phyloP scores from a whole-genome alignment of 768 basidiomycete genomes.

The Rubroboletus satanas region DNA sequence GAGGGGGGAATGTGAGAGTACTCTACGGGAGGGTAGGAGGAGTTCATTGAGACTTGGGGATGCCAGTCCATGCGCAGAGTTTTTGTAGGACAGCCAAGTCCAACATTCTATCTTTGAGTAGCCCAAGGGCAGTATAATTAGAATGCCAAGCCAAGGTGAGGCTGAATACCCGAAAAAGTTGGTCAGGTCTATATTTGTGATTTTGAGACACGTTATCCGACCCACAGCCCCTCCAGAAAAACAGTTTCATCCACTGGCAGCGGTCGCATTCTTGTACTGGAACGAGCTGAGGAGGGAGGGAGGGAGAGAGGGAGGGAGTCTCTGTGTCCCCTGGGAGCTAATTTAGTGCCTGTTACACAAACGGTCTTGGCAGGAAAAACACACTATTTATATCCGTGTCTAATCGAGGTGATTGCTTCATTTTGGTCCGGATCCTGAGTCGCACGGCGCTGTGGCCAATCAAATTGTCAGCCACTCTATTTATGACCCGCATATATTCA shows the following conservation, averaged over 20 bases:
- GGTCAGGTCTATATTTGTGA: conserved; percentile 20
- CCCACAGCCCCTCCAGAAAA: not conserved
- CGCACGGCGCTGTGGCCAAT: conserved; percentile 22
- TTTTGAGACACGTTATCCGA: conserved; percentile 4
- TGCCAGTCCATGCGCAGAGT: conserved; percentile 23
- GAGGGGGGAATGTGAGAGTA: conserved; percentile 13
- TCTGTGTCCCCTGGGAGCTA: conserved; percentile 16
- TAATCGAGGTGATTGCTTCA: conserved; percentile 15
- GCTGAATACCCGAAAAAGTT: conserved; percentile 31
- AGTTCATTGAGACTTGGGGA: conserved; percentile 27
- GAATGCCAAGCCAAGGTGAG: conserved; percentile 43
- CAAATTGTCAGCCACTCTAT: conserved; percentile 17
- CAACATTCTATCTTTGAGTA: conserved; percentile 45
- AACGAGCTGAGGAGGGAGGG: too few relatives aligned
- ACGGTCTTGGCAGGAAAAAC: conserved; percentile 27
- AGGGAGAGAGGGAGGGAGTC: not conserved
- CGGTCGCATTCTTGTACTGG: too few relatives aligned
- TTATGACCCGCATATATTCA: conserved; percentile 6
- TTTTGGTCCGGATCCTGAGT: conserved; percentile 21
- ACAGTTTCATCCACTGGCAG: too few relatives aligned
- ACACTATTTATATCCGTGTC: conserved; percentile 28
- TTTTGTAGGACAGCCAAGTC: conserved; percentile 45
- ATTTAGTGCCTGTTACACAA: conserved; percentile 30
- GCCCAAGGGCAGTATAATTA: conserved; percentile 36
- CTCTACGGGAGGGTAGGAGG: conserved; percentile 19